Percentiles rank a stretch among this genome's conserved stretches.
Conservation (phyloP, 805 yeast species). For the Komagataella kurtzmanii region DNA sequence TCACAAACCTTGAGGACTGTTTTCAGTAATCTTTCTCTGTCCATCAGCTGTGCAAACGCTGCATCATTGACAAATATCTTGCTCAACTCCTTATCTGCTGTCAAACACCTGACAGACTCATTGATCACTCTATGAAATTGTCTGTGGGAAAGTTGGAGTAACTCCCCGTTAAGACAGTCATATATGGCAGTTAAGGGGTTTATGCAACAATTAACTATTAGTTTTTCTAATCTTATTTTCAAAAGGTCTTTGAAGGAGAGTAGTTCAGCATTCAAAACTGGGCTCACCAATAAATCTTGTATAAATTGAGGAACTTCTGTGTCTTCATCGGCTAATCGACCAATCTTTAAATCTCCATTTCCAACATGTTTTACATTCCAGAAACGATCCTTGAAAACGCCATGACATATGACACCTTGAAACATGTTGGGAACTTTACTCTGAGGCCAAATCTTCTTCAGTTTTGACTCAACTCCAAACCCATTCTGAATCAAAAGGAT, state of each 20-base stretch:
- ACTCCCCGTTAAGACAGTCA: conserved; percentile 68
- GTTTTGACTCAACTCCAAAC: conserved; percentile 51
- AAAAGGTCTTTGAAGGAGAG: conserved; percentile 29
- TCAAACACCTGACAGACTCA: conserved; percentile 31
- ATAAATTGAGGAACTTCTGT: conserved; percentile 10
- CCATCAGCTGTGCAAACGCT: conserved; percentile 11
- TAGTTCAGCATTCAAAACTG: conserved; percentile 15
- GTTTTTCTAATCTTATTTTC: conserved; percentile 56
- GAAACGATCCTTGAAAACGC: conserved; percentile 43
- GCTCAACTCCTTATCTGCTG: not conserved
- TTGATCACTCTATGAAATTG: conserved; percentile 27
- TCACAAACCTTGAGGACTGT: conserved; percentile 25
- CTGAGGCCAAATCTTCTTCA: conserved; percentile 45
- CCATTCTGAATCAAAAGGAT: conserved; percentile 76
- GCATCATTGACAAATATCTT: conserved; percentile 6
- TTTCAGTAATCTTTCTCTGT: conserved; percentile 19
- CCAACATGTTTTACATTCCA: conserved; percentile 59
- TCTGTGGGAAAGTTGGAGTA: conserved; percentile 26
- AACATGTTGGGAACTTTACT: conserved; percentile 39
- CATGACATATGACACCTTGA: conserved; percentile 78
- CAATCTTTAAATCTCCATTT: conserved; percentile 44
- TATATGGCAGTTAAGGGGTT: conserved; percentile 73
- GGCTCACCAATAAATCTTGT: conserved; percentile 11
- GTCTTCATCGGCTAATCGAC: conserved; percentile 26
- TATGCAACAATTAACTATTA: conserved; percentile 69